These are phyloP conservation scores for Pichia heedii DNA, from an alignment of 805 yeast species.

Conservation along the genomic window DNA sequence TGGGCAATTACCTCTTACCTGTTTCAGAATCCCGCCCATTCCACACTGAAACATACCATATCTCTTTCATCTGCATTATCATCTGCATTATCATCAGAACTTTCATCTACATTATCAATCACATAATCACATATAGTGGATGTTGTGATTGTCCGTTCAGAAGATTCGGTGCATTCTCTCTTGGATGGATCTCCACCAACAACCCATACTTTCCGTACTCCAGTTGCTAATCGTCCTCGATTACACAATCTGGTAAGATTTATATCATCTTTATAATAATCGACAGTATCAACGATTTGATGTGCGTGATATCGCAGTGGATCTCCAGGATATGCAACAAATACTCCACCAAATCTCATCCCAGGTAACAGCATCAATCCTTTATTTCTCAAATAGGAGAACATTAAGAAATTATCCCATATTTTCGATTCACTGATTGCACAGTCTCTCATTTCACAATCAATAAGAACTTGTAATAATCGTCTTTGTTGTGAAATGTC, in stretches of 20 bases:
- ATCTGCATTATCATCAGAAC: neutral
- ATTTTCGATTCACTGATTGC: slow-evolving; percentile 5
- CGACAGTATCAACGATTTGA: slow-evolving; percentile 49
- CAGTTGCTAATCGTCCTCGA: slow-evolving; percentile 88
- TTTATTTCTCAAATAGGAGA: slow-evolving; percentile 13
- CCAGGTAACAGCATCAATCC: slow-evolving; percentile 67
- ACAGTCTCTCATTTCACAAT: neutral
- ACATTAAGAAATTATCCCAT: slow-evolving; percentile 14
- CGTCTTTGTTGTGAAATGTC: neutral
- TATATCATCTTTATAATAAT: slow-evolving; percentile 41
- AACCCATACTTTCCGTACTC: slow-evolving; percentile 82
- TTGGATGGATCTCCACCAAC: slow-evolving; percentile 30
- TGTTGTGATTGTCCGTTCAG: slow-evolving; percentile 3
- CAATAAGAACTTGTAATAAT: neutral
- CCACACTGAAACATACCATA: slow-evolving; percentile 57
- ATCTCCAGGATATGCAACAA: slow-evolving; percentile 90
- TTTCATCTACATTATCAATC: neutral
- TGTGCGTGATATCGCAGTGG: slow-evolving; percentile 89
- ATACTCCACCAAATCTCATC: slow-evolving; percentile 81
- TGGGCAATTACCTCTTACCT: too few species aligned
- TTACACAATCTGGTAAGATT: slow-evolving; percentile 54
- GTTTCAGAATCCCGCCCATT: slow-evolving; percentile 93
- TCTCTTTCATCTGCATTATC: slow-evolving; percentile 19
- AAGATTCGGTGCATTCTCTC: neutral
- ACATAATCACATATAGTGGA: too few species aligned